Conservation (phyloP, 768 basidiomycete species). For the Lanmaoa rubissima region DNA sequence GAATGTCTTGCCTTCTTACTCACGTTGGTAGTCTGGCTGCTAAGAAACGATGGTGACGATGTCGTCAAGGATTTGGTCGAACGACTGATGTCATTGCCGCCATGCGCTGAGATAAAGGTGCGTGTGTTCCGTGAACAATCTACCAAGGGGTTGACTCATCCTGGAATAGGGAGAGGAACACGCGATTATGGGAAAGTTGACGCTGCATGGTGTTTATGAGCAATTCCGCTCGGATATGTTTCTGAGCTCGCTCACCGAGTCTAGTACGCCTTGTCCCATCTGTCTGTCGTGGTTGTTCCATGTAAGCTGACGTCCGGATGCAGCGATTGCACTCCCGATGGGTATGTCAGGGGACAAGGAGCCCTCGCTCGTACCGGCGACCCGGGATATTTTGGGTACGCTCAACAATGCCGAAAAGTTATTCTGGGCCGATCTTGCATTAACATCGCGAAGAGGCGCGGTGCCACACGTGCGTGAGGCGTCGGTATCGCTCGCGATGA, state of each 20-base stretch:
- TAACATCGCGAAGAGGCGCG: slow-evolving; percentile 56
- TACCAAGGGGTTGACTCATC: not conserved
- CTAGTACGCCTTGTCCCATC: slow-evolving; percentile 53
- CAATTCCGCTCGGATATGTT: slow-evolving; percentile 86
- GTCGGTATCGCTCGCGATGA: slow-evolving; percentile 63
- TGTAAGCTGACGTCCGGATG: slow-evolving; percentile 8
- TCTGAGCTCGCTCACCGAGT: slow-evolving; percentile 86
- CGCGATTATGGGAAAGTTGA: slow-evolving; percentile 72
- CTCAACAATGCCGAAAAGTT: slow-evolving; percentile 68
- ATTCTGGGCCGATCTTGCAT: slow-evolving; percentile 62
- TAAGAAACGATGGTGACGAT: slow-evolving; percentile 54
- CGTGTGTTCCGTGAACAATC: slow-evolving; percentile 2
- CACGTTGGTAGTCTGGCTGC: slow-evolving; percentile 54
- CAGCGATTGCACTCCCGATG: slow-evolving; percentile 84
- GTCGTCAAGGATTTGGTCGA: slow-evolving; percentile 55
- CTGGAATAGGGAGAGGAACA: slow-evolving; percentile 68
- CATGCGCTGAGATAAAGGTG: slow-evolving; percentile 59
- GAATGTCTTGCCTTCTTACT: slow-evolving; percentile 5
- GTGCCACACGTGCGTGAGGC: slow-evolving; percentile 75
- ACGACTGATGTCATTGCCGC: slow-evolving; percentile 54
- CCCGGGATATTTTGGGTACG: slow-evolving; percentile 55
- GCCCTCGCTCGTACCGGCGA: slow-evolving; percentile 40
- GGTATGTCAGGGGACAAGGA: slow-evolving; percentile 55
- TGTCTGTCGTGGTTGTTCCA: not conserved
- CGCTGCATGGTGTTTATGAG: slow-evolving; percentile 71